Base-by-base conservation (phyloP, 1,284 basidiomycete genomes). In the Sporisorium iseilematis-ciliati region DNA sequence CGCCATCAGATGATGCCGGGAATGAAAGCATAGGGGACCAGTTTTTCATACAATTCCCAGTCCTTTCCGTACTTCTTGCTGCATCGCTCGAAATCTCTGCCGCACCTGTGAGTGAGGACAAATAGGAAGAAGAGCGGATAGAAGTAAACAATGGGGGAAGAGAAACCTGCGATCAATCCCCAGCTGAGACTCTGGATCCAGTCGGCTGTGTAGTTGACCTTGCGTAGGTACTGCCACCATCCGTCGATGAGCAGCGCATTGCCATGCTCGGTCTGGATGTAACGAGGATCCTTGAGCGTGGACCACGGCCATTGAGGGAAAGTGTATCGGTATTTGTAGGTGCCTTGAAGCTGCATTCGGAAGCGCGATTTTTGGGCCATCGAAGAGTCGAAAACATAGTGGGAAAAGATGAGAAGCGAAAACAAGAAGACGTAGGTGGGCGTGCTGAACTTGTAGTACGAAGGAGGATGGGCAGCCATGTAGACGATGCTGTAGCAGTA, bases 311-410 rank as follows among this genome's bases (percentile, higher is more conserved):
- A 88, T 84, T 96, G 93, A 60, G 96, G 96, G 91, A 99, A 99
- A 0, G 95, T 74, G 87, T 92, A 80, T 10, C 84, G 92, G 58
- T 90, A 89, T 83, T 90, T 92, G 78, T 93, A 93, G 35, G 94
- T 94, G 82, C 94, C 85, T 63, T 87, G 93, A 45, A 92, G 92
- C 86, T 97, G 92, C 92, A 97, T 96, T 86, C 97, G 96, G 90
- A 98, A 98, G 74, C 92, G 91, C 74, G 93, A 95, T 88, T 99
- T 99, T 85, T 99, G 96, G 3, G 94, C 91, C 94, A 97, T 97
- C 8, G 94, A 89, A 14, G 92, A 92, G 84, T 99, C 96, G 88
- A 93, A 98, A 78, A 76, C 55, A 51, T 55, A 69, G 57, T 82
- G 74, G 25, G 57, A 55, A 56, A 79, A 73, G 42, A 85, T 65